phyloP scores from a whole-genome alignment of 2,329 filamentous ascomycete species.

The Sclerotinia glacialis region DNA sequence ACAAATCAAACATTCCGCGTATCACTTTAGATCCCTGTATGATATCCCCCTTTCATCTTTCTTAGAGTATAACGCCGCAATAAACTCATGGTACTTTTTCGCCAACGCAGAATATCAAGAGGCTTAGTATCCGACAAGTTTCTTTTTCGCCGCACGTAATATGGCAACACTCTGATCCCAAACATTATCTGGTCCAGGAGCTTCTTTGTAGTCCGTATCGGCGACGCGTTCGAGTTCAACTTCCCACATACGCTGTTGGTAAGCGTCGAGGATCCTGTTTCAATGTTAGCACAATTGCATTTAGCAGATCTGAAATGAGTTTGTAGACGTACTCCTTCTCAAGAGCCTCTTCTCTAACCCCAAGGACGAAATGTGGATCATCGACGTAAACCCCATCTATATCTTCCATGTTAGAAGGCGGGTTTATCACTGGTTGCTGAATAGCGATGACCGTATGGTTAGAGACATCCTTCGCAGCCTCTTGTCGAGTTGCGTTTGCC shows the following conservation, averaged over 20 bases:
- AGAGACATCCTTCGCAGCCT: neutral
- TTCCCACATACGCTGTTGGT: constrained; percentile 27
- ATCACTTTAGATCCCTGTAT: neutral
- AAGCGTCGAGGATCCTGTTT: constrained; percentile 29
- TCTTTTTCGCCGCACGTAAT: constrained; percentile 21
- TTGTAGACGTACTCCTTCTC: constrained; percentile 27
- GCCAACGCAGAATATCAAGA: too few species aligned
- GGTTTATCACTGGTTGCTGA: neutral
- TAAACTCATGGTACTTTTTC: neutral
- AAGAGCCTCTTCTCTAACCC: constrained; percentile 25
- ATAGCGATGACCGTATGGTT: neutral
- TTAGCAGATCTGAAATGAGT: neutral
- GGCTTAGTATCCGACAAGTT: constrained; percentile 19
- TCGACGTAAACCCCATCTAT: constrained; percentile 19
- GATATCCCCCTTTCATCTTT: neutral
- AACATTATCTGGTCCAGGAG: constrained; percentile 2
- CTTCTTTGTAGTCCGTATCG: constrained; percentile 11
- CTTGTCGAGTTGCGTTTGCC: neutral
- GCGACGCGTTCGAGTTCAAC: constrained; percentile 26
- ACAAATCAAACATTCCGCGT: neutral
- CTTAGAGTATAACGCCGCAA: neutral
- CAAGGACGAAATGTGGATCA: constrained; percentile 33
- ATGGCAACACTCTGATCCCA: constrained; percentile 21
- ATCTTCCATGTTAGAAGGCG: neutral
- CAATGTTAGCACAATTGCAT: neutral